These are phyloP conservation scores for Botrytis fragariae DNA, from an alignment of 2,329 filamentous ascomycete genomes.

Conservation along the genomic window DNA sequence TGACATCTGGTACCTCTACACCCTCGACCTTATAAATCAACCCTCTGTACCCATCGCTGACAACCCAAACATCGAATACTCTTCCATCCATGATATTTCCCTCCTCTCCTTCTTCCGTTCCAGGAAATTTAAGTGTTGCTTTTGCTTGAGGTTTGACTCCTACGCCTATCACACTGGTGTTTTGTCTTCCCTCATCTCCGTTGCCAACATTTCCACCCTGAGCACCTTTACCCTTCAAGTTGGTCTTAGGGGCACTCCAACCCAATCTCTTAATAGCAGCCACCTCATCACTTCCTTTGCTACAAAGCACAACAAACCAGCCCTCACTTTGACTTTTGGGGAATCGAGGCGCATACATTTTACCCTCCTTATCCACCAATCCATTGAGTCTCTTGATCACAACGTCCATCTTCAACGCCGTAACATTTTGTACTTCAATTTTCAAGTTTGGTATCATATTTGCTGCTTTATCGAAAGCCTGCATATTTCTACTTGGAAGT, in stretches of 20 bases:
- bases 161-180: constrained; percentile 26
- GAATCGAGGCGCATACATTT: constrained; percentile 84
- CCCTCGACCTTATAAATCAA: constrained; percentile 50
- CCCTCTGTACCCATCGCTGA: constrained; percentile 86
- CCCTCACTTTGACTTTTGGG: constrained; percentile 94
- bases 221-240: constrained; percentile 34
- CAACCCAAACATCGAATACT: constrained; percentile 69
- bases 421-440: constrained; percentile 59
- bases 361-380: constrained; percentile 61
- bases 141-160: constrained; percentile 52
- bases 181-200: constrained; percentile 73
- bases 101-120: constrained; percentile 33
- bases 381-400: constrained; percentile 65
- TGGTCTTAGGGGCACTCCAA: constrained; percentile 52
- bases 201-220: constrained; percentile 55
- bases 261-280: constrained; percentile 82
- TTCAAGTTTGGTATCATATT: constrained; percentile 67
- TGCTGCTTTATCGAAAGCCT: constrained; percentile 54
- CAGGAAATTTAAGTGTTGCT: constrained; percentile 59
- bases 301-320: constrained; percentile 80
- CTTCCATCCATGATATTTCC: constrained; percentile 44
- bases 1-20: constrained; percentile 36
- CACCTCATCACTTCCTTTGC: constrained; percentile 68
- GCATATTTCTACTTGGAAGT: constrained; percentile 49
- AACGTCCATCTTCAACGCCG: constrained; percentile 61